These are phyloP conservation scores for Serpula lacrymans DNA, from an alignment of 768 basidiomycete genomes.

Conservation along the genomic window DNA sequence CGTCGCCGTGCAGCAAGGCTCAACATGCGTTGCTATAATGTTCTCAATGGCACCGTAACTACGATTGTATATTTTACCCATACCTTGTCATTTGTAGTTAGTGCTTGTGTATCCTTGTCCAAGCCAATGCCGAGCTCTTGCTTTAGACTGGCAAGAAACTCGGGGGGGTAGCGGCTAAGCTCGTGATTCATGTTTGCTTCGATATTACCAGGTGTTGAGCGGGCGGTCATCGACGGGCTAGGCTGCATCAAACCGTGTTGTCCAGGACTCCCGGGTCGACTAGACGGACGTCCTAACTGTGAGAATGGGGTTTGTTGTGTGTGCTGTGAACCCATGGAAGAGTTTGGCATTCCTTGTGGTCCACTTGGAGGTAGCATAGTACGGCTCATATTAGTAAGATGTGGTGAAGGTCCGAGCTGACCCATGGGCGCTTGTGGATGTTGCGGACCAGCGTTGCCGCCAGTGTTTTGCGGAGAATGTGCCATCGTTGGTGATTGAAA, in stretches of 20 bases:
- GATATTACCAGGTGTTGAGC: slow-evolving; percentile 38
- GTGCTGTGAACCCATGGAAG: slow-evolving; percentile 34
- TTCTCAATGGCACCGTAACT: slow-evolving; percentile 12
- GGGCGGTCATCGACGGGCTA: slow-evolving; percentile 55
- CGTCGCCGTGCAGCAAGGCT: slow-evolving; percentile 22
- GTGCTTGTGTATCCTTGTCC: slow-evolving; percentile 43
- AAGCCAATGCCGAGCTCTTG: slow-evolving; percentile 38
- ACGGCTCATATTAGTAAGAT: slow-evolving; percentile 41
- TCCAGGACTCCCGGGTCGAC: slow-evolving; percentile 54
- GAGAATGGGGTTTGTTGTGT: slow-evolving; percentile 41
- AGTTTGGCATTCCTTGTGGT: slow-evolving; percentile 32
- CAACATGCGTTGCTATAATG: slow-evolving; percentile 35
- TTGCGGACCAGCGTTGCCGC: slow-evolving; percentile 27
- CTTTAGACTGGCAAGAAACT: slow-evolving; percentile 33
- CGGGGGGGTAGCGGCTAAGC: slow-evolving; percentile 36
- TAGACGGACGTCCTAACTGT: slow-evolving; percentile 52
- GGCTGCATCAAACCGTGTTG: slow-evolving; percentile 44
- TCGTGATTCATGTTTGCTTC: slow-evolving; percentile 37
- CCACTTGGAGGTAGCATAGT: slow-evolving; percentile 50
- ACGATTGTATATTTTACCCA: not conserved
- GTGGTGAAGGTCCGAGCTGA: slow-evolving; percentile 52
- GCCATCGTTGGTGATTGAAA: slow-evolving; percentile 68
- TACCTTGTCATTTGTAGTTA: slow-evolving; percentile 64
- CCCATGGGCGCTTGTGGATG: slow-evolving; percentile 42
- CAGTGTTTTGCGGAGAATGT: slow-evolving; percentile 51